phyloP scores from a whole-genome alignment of 202 grass and related monocot species.

The Zizania palustris region DNA sequence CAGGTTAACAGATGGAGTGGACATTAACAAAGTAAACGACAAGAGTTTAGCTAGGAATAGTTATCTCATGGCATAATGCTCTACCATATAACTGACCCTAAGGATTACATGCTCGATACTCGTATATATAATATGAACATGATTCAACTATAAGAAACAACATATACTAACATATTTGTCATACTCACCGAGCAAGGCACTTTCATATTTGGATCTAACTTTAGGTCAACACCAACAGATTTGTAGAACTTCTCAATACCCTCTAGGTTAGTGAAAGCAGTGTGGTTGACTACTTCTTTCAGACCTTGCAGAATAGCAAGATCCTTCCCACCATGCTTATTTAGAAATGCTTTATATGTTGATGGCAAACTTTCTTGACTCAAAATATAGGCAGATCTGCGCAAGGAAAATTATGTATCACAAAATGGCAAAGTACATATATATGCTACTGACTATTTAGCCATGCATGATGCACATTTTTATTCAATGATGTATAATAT shows the following conservation, averaged over 20 bases:
- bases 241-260: constrained; percentile 82
- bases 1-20: constrained; percentile 23
- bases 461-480: constrained; percentile 6
- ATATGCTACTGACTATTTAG: constrained; percentile 3
- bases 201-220: constrained; percentile 90
- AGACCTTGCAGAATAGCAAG: too few species aligned
- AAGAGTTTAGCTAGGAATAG: constrained; percentile 13
- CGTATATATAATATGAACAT: constrained; percentile 11
- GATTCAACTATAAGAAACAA: constrained; percentile 1
- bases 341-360: constrained; percentile 89
- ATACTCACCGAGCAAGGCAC: constrained; percentile 89
- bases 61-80: constrained; percentile 14
- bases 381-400: constrained; percentile 86
- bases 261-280: constrained; percentile 69
- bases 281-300: too few species aligned
- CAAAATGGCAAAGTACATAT: not conserved
- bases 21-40: not conserved
- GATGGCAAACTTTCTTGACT: constrained; percentile 88
- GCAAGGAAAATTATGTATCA: constrained; percentile 32
- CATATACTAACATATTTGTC: not conserved
- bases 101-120: constrained; percentile 34
- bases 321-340: constrained; percentile 41
- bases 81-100: not conserved
- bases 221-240: constrained; percentile 77
- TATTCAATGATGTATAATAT: constrained; percentile 15